Percentiles rank a stretch among this genome's conserved stretches.
These are phyloP conservation scores for Globisporangium paroecandrum DNA, from an alignment of 352 stramenopile genomes.

Conservation along the genomic window DNA sequence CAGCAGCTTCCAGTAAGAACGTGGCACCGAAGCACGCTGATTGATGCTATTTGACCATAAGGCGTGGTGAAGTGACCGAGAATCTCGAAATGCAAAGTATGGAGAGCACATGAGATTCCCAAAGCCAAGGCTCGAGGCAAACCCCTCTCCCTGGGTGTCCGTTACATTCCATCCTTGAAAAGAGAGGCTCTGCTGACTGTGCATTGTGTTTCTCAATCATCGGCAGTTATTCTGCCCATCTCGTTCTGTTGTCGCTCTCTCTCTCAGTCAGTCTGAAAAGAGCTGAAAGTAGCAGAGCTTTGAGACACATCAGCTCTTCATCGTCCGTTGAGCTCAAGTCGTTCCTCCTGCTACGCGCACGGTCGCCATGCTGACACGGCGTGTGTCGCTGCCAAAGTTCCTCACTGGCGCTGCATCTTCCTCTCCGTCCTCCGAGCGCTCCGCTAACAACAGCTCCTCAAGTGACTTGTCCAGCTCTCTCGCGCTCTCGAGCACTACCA, in stretches of 20 bases:
- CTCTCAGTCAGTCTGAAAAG: neutral
- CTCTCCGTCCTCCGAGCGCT: neutral
- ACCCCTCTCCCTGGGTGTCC: neutral
- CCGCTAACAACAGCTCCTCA: neutral
- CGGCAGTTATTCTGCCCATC: neutral
- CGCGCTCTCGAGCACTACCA: neutral
- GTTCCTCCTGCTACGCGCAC: neutral
- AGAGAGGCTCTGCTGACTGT: too few species aligned
- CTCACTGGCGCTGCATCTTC: slow-evolving; percentile 4
- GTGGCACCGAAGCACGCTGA: neutral
- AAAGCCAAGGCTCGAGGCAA: neutral
- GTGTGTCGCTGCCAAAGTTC: slow-evolving; percentile 24
- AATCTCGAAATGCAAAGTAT: neutral
- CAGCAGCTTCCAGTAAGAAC: neutral
- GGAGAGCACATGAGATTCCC: neutral
- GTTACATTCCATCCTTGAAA: neutral
- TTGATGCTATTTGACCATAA: too few species aligned
- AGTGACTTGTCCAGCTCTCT: neutral
- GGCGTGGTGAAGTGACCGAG: neutral
- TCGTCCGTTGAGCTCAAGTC: too few species aligned
- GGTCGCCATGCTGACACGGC: slow-evolving; percentile 12
- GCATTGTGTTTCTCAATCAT: neutral
- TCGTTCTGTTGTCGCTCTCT: neutral
- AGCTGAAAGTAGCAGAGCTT: neutral
- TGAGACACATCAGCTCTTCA: neutral